Evolutionary conservation across 768 basidiomycete genomes (phyloP).

Genomic region (Termitomyces sp.): DNA sequence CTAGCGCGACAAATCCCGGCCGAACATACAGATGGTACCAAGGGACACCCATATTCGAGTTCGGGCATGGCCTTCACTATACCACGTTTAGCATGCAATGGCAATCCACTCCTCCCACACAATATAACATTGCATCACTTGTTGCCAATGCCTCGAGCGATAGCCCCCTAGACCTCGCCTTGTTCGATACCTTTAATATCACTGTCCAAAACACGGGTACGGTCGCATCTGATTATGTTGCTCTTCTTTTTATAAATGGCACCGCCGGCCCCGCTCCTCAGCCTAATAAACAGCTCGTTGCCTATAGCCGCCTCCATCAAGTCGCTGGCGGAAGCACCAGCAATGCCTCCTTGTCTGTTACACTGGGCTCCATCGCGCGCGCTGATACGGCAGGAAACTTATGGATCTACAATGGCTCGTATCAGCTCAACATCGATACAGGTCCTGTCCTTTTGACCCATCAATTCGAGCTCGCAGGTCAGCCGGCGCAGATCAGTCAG

Average conservation of each 20-base stretch:
- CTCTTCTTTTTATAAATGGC: slow-evolving; percentile 48
- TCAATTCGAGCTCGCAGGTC: slow-evolving; percentile 40
- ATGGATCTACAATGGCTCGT: slow-evolving; percentile 45
- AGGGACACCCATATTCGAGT: slow-evolving; percentile 47
- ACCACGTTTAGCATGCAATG: slow-evolving; percentile 45
- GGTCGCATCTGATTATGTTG: slow-evolving; percentile 50
- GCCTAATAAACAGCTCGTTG: slow-evolving; percentile 49
- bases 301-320: slow-evolving; percentile 38
- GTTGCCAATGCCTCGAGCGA: slow-evolving; percentile 20
- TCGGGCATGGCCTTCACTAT: slow-evolving; percentile 55
- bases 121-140: slow-evolving; percentile 40
- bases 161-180: slow-evolving; percentile 35
- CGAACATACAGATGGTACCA: slow-evolving; percentile 60
- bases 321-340: slow-evolving; percentile 22
- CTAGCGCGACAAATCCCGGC: slow-evolving; percentile 44
- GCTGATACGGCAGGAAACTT: slow-evolving; percentile 43
- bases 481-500: slow-evolving; percentile 32
- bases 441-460: slow-evolving; percentile 31
- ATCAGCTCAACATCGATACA: slow-evolving; percentile 41
- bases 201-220: slow-evolving; percentile 46
- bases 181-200: slow-evolving; percentile 48
- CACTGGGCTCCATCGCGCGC: slow-evolving; percentile 46
- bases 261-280: slow-evolving; percentile 45
- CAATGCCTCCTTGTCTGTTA: slow-evolving; percentile 36
- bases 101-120: slow-evolving; percentile 26